Evolutionary conservation across 768 basidiomycete species (phyloP).

Genomic region (Kwoniella sp.): DNA sequence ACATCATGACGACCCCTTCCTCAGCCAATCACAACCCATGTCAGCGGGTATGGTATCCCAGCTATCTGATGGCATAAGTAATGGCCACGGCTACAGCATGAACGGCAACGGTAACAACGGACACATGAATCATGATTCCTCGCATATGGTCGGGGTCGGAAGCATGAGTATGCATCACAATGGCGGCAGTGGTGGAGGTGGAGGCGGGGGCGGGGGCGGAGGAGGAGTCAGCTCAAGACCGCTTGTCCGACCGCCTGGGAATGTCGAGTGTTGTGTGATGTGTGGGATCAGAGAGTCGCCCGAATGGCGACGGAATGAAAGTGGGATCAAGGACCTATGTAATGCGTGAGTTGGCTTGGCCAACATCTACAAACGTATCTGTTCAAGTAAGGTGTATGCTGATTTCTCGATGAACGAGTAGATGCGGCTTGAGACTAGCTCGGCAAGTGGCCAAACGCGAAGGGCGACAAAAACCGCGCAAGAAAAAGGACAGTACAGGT

Average conservation of each 20-base stretch:
- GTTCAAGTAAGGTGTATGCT: too few species aligned
- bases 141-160: not conserved
- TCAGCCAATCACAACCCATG: not conserved
- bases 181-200: slow-evolving; percentile 8
- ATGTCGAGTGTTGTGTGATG: slow-evolving; percentile 46
- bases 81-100: not conserved
- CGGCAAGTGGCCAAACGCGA: slow-evolving; percentile 52
- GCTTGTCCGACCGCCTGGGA: slow-evolving; percentile 50
- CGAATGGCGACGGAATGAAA: slow-evolving; percentile 53
- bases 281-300: slow-evolving; percentile 50
- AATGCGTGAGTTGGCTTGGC: slow-evolving; percentile 57
- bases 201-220: slow-evolving; percentile 17
- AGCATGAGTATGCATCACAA: not conserved
- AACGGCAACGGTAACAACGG: not conserved
- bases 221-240: slow-evolving; percentile 24
- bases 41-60: not conserved
- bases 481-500: slow-evolving; percentile 39
- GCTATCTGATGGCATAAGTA: not conserved
- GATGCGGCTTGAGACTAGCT: slow-evolving; percentile 52
- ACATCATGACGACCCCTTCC: not conserved
- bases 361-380: too few species aligned
- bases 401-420: too few species aligned
- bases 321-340: slow-evolving; percentile 53
- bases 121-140: not conserved
- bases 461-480: slow-evolving; percentile 52